Conservation (phyloP, 2,329 filamentous ascomycete species). For the Dactylellina leptospora region DNA sequence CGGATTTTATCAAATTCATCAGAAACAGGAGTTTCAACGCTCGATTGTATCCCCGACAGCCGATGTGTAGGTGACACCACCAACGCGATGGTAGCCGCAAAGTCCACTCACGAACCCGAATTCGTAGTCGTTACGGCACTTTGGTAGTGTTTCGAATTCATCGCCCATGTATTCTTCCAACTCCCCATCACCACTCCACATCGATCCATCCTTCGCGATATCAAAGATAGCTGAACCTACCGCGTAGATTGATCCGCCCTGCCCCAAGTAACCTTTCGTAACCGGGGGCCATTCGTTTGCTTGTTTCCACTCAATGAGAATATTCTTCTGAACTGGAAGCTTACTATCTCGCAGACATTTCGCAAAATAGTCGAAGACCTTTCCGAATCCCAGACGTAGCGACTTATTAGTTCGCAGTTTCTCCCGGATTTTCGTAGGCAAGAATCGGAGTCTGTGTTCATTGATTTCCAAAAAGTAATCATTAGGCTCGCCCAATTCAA, state of each 20-base stretch:
- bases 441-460: conserved; percentile 54
- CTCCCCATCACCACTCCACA: conserved; percentile 57
- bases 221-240: conserved; percentile 58
- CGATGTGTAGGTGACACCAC: no score
- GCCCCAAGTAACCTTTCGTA: conserved; percentile 57
- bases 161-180: conserved; percentile 53
- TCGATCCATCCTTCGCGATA: conserved; percentile 56
- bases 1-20: no score
- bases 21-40: no score
- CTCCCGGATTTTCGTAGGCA: conserved; percentile 55
- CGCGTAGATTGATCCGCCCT: conserved; percentile 58
- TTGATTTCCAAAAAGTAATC: conserved; percentile 53
- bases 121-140: conserved; percentile 60
- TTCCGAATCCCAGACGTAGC: conserved; percentile 59
- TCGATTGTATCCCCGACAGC: no score
- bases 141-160: conserved; percentile 55
- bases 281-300: background rate
- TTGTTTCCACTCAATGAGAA: conserved; percentile 53
- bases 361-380: conserved; percentile 58
- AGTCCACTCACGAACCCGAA: conserved; percentile 59
- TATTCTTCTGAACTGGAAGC: conserved; percentile 43
- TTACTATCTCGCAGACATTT: conserved; percentile 53
- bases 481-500: no score
- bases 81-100: conserved; percentile 53
- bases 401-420: conserved; percentile 60